Percentiles rank a stretch among this genome's conserved stretches.
phyloP scores from a whole-genome alignment of 2,329 filamentous ascomycete genomes.

The Mariannaea sp. region DNA sequence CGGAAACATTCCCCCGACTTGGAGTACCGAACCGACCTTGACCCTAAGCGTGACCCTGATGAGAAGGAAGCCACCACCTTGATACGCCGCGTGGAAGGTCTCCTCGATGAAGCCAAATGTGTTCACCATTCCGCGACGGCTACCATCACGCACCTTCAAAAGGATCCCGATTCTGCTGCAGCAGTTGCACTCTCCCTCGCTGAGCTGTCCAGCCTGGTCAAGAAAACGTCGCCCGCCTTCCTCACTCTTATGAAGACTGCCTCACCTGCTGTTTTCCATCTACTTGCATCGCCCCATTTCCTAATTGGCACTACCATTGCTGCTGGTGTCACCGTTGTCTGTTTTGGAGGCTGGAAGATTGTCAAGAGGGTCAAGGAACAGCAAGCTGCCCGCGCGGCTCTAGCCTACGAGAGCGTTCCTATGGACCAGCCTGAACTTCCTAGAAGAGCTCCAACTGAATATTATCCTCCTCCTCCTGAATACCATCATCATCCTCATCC shows the following conservation, averaged over 20 bases:
- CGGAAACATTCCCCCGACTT: conserved; percentile 77
- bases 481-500: too few relatives aligned
- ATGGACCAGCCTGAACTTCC: conserved; percentile 31
- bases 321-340: conserved; percentile 91
- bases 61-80: conserved; percentile 62
- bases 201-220: conserved; percentile 81
- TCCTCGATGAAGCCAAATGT: conserved; percentile 88
- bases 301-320: conserved; percentile 89
- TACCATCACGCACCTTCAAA: conserved; percentile 77
- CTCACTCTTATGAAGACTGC: conserved; percentile 76
- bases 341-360: conserved; percentile 96
- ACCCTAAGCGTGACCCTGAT: conserved; percentile 53
- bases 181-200: conserved; percentile 91
- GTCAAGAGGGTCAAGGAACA: conserved; percentile 76
- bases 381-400: conserved; percentile 39
- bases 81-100: conserved; percentile 72
- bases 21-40: conserved; percentile 53
- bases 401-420: conserved; percentile 34
- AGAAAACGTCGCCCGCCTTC: conserved; percentile 83
- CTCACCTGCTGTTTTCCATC: conserved; percentile 83
- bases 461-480: too few relatives aligned
- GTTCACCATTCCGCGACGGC: conserved; percentile 81
- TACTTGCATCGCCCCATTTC: conserved; percentile 90
- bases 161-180: conserved; percentile 82
- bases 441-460: too few relatives aligned